Conservation (phyloP, 306 rosid species). For the Erythrophleum fordii region DNA sequence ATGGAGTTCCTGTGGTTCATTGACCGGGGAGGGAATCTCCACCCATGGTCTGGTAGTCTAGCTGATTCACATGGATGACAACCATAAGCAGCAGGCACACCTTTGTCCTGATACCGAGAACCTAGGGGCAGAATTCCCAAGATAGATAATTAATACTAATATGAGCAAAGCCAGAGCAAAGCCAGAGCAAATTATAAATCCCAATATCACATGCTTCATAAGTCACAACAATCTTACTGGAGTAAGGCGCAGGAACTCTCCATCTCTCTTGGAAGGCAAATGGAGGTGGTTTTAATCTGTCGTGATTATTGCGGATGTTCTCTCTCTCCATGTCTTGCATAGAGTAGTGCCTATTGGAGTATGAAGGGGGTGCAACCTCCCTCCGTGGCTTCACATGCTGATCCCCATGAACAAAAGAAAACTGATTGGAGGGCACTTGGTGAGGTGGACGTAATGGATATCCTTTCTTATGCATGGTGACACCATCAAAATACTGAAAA, state of each 20-base stretch:
- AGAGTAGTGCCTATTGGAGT: slow-evolving; percentile 64
- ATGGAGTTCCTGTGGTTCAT: slow-evolving; percentile 65
- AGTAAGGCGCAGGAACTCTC: slow-evolving; percentile 64
- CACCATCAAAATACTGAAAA: slow-evolving; percentile 55
- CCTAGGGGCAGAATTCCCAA: slow-evolving; percentile 49
- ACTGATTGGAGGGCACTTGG: slow-evolving; percentile 75
- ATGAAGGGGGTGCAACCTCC: slow-evolving; percentile 68
- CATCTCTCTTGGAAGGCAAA: slow-evolving; percentile 71
- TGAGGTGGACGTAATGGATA: slow-evolving; percentile 78
- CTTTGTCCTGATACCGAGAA: slow-evolving; percentile 68
- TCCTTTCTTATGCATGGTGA: slow-evolving; percentile 55
- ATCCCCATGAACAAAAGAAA: slow-evolving; percentile 79
- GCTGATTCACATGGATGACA: slow-evolving; percentile 84
- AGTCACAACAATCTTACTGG: slow-evolving; percentile 55
- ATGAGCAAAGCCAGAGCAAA: slow-evolving; percentile 19
- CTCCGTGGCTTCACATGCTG: slow-evolving; percentile 58
- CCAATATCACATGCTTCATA: slow-evolving; percentile 11
- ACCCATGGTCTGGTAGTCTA: slow-evolving; percentile 69
- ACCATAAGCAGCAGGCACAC: slow-evolving; percentile 56
- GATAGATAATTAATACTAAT: slow-evolving; percentile 29
- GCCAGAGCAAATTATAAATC: neutral
- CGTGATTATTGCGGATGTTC: slow-evolving; percentile 67
- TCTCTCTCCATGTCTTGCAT: slow-evolving; percentile 62
- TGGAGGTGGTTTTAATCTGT: slow-evolving; percentile 73
- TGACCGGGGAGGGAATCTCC: slow-evolving; percentile 78